Base-by-base conservation (phyloP, 2,329 filamentous ascomycete species). In the Arthroderma sp. region DNA sequence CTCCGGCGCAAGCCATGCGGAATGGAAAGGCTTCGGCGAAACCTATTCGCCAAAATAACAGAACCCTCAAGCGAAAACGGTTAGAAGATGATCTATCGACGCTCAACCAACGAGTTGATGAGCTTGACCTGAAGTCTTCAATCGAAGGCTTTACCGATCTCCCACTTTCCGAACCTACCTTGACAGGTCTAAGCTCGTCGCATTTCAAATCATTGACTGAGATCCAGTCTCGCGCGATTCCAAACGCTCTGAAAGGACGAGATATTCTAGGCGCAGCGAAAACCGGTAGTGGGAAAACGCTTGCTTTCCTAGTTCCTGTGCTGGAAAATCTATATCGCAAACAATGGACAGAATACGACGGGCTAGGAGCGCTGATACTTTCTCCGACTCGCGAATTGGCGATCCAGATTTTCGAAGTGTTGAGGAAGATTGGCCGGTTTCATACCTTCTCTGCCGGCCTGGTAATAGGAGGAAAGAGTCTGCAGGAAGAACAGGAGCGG, bases 211-310 rank as follows among this genome's bases (percentile, higher is more conserved):
- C 77, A 40, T 72, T 95, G 53, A 98, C 91, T 50, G 88, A 94
- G 53, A 85, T 98, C 56, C 91, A 98, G 68, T 75, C 82, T 40
- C 82, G 82, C 58, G 87, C 88, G n/a, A 82, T 98, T 48, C 87
- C 86, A 4, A 73, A 87, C 49, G 88, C 86, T 6, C 74, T 98
- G 51, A 84, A 93, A 63, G 85, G 86, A 46, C 71, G 72, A 47
- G 91, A 98, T 62, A 84, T 98, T 36, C 78, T 98, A 36, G 91
- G 88, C 36, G 91, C 91, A 4, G 91, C 91, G 36, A 95, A 94
- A 66, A 96, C 89, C 0, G 89, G 89, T 42, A 93, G 85, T 59
- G 89, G 89, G 58, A 96, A 96, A 70, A 96, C 89, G 0, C 72
- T 98, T 27, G 86, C 91, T 0, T 98, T 98, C 61, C 68, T 98